phyloP scores from a whole-genome alignment of 2,329 filamentous ascomycete species.

The Fusarium papillatum region DNA sequence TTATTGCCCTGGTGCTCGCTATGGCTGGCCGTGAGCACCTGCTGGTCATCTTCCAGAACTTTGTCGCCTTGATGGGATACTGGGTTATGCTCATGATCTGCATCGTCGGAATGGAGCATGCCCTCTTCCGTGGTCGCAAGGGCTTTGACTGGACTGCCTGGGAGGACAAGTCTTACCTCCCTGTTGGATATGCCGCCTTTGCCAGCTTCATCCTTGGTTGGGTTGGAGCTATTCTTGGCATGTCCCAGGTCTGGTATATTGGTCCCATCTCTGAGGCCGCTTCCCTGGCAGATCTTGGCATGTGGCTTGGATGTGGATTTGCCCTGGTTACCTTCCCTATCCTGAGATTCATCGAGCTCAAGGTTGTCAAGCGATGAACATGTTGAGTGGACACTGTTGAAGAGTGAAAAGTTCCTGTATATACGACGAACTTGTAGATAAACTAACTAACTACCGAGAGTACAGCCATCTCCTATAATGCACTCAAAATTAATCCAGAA shows the following conservation, averaged over 20 bases:
- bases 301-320: conserved; percentile 75
- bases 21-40: conserved; percentile 67
- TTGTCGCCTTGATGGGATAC: conserved; percentile 67
- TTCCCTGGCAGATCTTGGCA: conserved; percentile 60
- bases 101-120: conserved; percentile 60
- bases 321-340: conserved; percentile 59
- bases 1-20: conserved; percentile 68
- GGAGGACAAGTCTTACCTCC: conserved; percentile 60
- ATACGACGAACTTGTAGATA: background rate
- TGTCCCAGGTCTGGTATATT: conserved; percentile 70
- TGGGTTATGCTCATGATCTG: conserved; percentile 66
- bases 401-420: background rate
- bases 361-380: conserved; percentile 39
- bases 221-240: conserved; percentile 67
- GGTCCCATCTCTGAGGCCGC: conserved; percentile 70
- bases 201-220: conserved; percentile 59
- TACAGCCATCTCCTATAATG: background rate
- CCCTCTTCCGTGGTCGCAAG: conserved; percentile 56
- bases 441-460: background rate
- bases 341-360: conserved; percentile 46
- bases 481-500: background rate
- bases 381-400: background rate
- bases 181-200: conserved; percentile 59
- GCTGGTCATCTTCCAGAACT: conserved; percentile 67
- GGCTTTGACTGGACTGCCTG: conserved; percentile 60